Evolutionary conservation across 2,329 filamentous ascomycete species (phyloP), one percentile per base, ranked within the genome.

Genomic region (Golovinomyces cichoracearum): DNA sequence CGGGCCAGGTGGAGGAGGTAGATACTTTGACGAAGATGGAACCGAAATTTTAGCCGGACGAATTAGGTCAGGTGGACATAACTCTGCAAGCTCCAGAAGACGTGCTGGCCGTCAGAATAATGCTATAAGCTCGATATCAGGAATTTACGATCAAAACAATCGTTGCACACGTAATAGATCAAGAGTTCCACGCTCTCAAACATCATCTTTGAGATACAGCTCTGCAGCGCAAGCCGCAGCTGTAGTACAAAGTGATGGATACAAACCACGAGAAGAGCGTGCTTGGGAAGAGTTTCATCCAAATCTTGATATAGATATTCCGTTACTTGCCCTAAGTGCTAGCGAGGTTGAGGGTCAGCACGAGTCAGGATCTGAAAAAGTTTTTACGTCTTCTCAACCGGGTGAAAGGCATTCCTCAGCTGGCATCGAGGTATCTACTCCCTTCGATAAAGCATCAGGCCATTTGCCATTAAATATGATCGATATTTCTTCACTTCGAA

Each of bases 251-350:
- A 86, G 78, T 57, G 90, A 95, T 66, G 86, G 88, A 47, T 95
- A 95, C 65, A 98, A 98, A 62, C 90, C 90, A 27, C 74, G 90
- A 59, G 90, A 98, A 65, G 90, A 98, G 66, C 78, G 88, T 53
- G 83, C 84, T 48, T 98, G 88, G 85, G 86, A 94, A 59, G 90
- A 98, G 62, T 95, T 95, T 54, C 90, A 98, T 63, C 85, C 84
- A 0, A 83, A 94, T 57, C 73, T 98, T 48, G 86, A 95, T 65
- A 85, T 94, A 45, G 84, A 93, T 50, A 72, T 72, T 12, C 74
- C 73, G 3, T 80, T 94, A 54, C 75, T 80, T 55, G 69, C 93
- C 2, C 86, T 86, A 60, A 76, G 73, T 45, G 78, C 85, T 1
- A 78, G 90, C 53, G 83, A 93, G 54, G 79, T 95, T 5, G 88